phyloP scores from a whole-genome alignment of 2,329 filamentous ascomycete genomes.

The Rutstroemia sydowiana region DNA sequence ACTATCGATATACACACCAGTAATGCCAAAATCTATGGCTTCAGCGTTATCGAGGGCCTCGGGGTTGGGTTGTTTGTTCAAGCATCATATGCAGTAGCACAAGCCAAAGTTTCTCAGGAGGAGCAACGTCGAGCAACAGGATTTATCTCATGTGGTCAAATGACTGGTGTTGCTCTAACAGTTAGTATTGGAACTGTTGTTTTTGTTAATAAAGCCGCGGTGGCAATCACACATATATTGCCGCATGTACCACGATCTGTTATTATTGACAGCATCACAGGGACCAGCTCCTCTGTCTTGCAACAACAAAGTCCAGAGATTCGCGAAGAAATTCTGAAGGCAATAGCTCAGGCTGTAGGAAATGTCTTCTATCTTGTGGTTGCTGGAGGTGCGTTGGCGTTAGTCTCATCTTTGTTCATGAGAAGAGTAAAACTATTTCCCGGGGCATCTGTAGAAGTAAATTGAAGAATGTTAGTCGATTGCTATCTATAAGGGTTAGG shows the following conservation, averaged over 20 bases:
- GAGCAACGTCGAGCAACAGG: constrained; percentile 28
- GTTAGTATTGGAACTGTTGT: constrained; percentile 31
- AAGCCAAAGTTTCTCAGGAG: constrained; percentile 27
- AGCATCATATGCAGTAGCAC: constrained; percentile 30
- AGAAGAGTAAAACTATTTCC: neutral
- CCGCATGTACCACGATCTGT: constrained; percentile 17
- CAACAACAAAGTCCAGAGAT: neutral
- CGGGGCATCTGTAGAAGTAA: no score
- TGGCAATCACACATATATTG: constrained; percentile 22
- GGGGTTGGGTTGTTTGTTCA: constrained; percentile 33
- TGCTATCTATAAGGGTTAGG: no score
- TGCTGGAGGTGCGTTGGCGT: neutral
- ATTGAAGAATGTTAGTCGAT: no score
- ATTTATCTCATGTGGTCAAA: constrained; percentile 29
- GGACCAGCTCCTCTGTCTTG: constrained; percentile 10
- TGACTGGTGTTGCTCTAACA: constrained; percentile 29
- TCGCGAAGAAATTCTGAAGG: neutral
- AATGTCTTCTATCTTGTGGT: neutral
- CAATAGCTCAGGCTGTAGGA: neutral
- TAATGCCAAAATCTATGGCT: neutral
- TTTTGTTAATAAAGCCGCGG: constrained; percentile 30
- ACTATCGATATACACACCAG: neutral
- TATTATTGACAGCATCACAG: constrained; percentile 22
- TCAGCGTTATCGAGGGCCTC: constrained; percentile 24
- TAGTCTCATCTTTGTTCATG: neutral